Conservation (phyloP, 176 grass and related monocot genomes). For the Sorghum bicolor region Sorghum_bicolor_NCBIv3 NC_012872.2:57232501-57233000, state of each 20-base stretch:
- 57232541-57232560: not conserved
- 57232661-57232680: conserved; percentile 45
- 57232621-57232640: conserved; percentile 16
- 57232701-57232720: conserved; percentile 28
- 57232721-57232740: not conserved
- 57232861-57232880: not conserved
- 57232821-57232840: not conserved
- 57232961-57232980: not conserved
- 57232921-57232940: not conserved
- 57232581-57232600: not conserved
- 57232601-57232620: conserved; percentile 32
- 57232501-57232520: not conserved
- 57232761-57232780: not conserved
- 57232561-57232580: not conserved
- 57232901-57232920: not conserved
- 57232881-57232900: not conserved
- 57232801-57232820: too few species aligned
- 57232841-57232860: not conserved
- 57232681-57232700: conserved; percentile 42
- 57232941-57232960: not conserved
- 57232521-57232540: not conserved
- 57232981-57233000: not conserved
- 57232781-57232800: not conserved
- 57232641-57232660: conserved; percentile 5
- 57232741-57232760: not conserved